Evolutionary conservation across 176 grass and related monocot genomes (phyloP).

Genomic region (Eremochloa ophiuroides): DNA sequence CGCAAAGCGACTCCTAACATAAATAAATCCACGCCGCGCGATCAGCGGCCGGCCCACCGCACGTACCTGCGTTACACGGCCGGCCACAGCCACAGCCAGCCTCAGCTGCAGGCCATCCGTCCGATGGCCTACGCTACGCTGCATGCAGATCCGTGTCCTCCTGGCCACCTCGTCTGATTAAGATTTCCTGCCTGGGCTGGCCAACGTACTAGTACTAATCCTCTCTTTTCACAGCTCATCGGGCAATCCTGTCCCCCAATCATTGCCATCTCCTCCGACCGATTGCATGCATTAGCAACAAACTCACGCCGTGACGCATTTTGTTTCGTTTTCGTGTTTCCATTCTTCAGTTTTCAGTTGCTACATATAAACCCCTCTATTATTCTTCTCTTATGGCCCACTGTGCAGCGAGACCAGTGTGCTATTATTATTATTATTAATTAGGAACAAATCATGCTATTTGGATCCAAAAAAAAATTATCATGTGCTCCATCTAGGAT

Average conservation of each 20-base stretch:
- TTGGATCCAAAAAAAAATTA: background rate
- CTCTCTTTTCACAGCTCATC: constrained; percentile 1
- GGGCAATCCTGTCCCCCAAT: background rate
- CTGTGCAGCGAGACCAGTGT: background rate
- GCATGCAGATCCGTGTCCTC: background rate
- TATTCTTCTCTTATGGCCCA: background rate
- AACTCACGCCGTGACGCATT: background rate
- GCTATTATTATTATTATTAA: background rate
- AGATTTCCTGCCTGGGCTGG: background rate
- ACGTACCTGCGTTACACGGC: too few species aligned
- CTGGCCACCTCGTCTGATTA: background rate
- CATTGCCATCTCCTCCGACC: background rate
- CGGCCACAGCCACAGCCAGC: too few species aligned
- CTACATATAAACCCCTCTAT: background rate
- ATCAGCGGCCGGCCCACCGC: background rate
- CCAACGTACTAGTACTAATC: too few species aligned
- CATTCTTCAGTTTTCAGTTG: background rate
- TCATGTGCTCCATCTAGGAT: background rate
- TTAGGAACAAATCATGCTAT: background rate
- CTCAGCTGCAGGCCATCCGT: background rate
- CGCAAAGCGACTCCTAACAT: constrained; percentile 19
- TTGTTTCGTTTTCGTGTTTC: background rate
- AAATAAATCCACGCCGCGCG: background rate
- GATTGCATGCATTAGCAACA: background rate
- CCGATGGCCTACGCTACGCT: too few species aligned